Percentiles rank a stretch among this genome's conserved stretches.
Evolutionary conservation across 2,329 filamentous ascomycete species (phyloP).

Genomic region (Ascosphaera aggregata): DNA sequence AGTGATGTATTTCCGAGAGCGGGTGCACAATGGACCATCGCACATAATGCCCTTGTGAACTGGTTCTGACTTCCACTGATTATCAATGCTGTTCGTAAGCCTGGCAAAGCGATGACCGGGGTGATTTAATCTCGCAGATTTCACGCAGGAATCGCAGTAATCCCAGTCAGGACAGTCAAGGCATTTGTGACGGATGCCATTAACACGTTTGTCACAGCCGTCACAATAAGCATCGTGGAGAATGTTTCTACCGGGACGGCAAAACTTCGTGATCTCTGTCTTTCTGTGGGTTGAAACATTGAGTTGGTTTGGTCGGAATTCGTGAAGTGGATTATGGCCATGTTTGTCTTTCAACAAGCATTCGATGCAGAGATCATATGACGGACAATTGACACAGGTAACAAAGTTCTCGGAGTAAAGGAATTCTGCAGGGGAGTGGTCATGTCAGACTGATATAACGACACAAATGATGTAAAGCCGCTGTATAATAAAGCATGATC

Average conservation of each 20-base stretch:
- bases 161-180: conserved; percentile 95
- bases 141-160: conserved; percentile 59
- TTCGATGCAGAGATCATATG: conserved; percentile 73
- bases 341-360: conserved; percentile 60
- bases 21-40: conserved; percentile 69
- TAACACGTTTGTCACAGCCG: conserved; percentile 71
- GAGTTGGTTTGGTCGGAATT: conserved; percentile 35
- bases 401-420: conserved; percentile 52
- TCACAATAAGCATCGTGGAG: conserved; percentile 82
- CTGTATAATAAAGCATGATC: neutral
- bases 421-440: conserved; percentile 29
- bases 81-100: conserved; percentile 46
- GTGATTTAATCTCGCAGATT: conserved; percentile 44
- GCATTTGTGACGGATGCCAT: conserved; percentile 87
- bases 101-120: conserved; percentile 71
- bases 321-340: conserved; percentile 76
- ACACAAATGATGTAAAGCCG: no score
- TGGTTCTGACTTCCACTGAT: conserved; percentile 23
- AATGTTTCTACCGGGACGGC: conserved; percentile 57
- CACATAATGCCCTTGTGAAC: conserved; percentile 77
- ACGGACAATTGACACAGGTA: conserved; percentile 62
- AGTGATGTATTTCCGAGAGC: conserved; percentile 38
- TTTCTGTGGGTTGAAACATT: conserved; percentile 33
- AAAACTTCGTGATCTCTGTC: conserved; percentile 40
- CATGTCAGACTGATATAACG: no score